Percentiles rank a stretch among this genome's conserved stretches.
These are phyloP conservation scores for Stagonosporopsis chrysanthemi DNA, from an alignment of 2,329 filamentous ascomycete genomes.

Conservation along the genomic window DNA sequence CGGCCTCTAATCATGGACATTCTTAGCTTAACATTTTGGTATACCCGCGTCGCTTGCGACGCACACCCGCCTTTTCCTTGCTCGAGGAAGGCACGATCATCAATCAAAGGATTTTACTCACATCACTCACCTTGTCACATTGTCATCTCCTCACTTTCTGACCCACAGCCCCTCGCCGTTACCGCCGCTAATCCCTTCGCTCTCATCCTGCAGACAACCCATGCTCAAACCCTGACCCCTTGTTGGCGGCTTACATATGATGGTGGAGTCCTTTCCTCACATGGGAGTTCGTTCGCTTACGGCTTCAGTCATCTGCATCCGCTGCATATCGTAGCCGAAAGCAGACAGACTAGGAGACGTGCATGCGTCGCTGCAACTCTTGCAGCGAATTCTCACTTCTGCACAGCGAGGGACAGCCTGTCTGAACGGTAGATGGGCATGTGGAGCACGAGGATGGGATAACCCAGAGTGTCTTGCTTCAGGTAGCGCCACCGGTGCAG, in stretches of 20 bases:
- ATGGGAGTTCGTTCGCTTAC: conserved; percentile 10
- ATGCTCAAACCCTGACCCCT: conserved; percentile 7
- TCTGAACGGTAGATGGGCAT: conserved; percentile 6
- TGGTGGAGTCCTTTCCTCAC: not conserved
- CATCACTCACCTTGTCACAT: not conserved
- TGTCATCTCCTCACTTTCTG: conserved; percentile 3
- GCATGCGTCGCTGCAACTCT: conserved; percentile 13
- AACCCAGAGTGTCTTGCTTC: conserved; percentile 7
- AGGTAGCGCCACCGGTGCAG: conserved; percentile 10
- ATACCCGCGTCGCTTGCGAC: conserved; percentile 16
- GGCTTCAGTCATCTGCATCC: conserved; percentile 8
- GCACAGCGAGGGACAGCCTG: conserved; percentile 5
- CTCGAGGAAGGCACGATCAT: conserved; percentile 10
- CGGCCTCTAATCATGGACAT: conserved; percentile 15
- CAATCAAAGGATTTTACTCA: not conserved
- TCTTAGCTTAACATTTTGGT: conserved; percentile 19
- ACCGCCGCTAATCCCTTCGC: conserved; percentile 13
- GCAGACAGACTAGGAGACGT: conserved; percentile 4
- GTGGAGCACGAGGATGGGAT: conserved; percentile 16
- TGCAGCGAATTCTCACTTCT: conserved; percentile 20
- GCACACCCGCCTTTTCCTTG: conserved; percentile 2
- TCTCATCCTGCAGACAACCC: not conserved
- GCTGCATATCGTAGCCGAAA: conserved; percentile 17
- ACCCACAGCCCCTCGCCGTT: not conserved
- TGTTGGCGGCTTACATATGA: not conserved